Conservation (phyloP, 495 filamentous ascomycete species). For the Podospora bellae-mahoneyi region DNA sequence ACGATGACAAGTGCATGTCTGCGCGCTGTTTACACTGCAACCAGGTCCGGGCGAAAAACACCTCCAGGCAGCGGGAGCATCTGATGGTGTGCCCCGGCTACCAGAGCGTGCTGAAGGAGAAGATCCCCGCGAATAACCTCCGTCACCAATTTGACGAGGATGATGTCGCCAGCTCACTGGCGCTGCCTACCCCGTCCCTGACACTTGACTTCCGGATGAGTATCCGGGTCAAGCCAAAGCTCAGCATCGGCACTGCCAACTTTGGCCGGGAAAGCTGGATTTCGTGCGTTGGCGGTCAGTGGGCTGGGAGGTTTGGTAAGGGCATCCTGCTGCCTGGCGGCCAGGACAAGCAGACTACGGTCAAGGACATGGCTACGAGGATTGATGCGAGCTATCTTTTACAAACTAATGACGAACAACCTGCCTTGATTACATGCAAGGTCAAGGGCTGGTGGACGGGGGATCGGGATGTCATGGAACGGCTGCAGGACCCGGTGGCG, state of each 20-base stretch:
- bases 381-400: slow-evolving; percentile 31
- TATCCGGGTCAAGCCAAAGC: slow-evolving; percentile 32
- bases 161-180: slow-evolving; percentile 29
- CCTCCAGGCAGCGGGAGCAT: slow-evolving; percentile 34
- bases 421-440: slow-evolving; percentile 31
- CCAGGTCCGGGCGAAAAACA: slow-evolving; percentile 34
- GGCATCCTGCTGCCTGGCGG: slow-evolving; percentile 28
- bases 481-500: slow-evolving; percentile 30
- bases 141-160: slow-evolving; percentile 33
- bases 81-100: slow-evolving; percentile 28
- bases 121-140: slow-evolving; percentile 30
- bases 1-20: slow-evolving; percentile 30
- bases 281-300: slow-evolving; percentile 30
- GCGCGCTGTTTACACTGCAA: slow-evolving; percentile 28
- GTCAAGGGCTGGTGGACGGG: slow-evolving; percentile 33
- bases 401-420: slow-evolving; percentile 32
- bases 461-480: slow-evolving; percentile 32
- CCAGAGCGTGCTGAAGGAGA: slow-evolving; percentile 27
- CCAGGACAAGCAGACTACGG: slow-evolving; percentile 29
- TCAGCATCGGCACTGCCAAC: slow-evolving; percentile 23
- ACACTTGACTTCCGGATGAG: slow-evolving; percentile 33
- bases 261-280: slow-evolving; percentile 29
- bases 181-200: slow-evolving; percentile 27
- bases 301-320: slow-evolving; percentile 34
- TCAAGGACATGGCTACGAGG: slow-evolving; percentile 27